Evolutionary conservation across 495 filamentous ascomycete species (phyloP).

Genomic region (Tuber microsphaerosporum): DNA sequence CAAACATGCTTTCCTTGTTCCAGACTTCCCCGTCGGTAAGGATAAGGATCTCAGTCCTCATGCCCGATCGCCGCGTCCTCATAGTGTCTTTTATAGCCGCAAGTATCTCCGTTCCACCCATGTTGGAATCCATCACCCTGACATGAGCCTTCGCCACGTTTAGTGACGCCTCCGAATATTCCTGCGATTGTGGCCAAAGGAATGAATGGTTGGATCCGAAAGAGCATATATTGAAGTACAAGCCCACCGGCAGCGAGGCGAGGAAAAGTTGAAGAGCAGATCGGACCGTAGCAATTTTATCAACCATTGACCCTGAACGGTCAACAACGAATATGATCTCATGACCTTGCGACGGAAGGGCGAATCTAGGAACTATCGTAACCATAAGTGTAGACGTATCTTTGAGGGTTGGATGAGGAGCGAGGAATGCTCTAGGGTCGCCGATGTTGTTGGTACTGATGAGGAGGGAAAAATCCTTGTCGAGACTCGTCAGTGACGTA

Average conservation of each 20-base stretch:
- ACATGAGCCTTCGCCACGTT: slow-evolving; percentile 50
- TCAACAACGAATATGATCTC: slow-evolving; percentile 69
- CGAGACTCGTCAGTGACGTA: slow-evolving; percentile 45
- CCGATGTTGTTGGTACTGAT: slow-evolving; percentile 39
- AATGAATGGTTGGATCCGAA: slow-evolving; percentile 54
- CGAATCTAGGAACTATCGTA: slow-evolving; percentile 61
- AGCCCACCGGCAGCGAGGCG: slow-evolving; percentile 59
- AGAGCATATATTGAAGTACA: slow-evolving; percentile 68
- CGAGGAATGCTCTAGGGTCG: slow-evolving; percentile 24
- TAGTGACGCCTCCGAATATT: slow-evolving; percentile 51
- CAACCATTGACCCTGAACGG: slow-evolving; percentile 59
- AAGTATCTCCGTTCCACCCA: slow-evolving; percentile 65
- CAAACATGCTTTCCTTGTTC: slow-evolving; percentile 52
- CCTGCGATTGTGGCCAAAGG: slow-evolving; percentile 54
- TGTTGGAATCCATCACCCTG: slow-evolving; percentile 48
- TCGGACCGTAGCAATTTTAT: slow-evolving; percentile 51
- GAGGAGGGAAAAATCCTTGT: slow-evolving; percentile 51
- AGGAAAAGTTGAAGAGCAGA: slow-evolving; percentile 60
- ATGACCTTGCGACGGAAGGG: slow-evolving; percentile 47
- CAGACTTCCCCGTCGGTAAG: slow-evolving; percentile 68
- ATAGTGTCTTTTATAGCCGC: slow-evolving; percentile 48
- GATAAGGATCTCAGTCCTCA: slow-evolving; percentile 59
- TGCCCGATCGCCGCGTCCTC: slow-evolving; percentile 15
- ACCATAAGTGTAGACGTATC: slow-evolving; percentile 44
- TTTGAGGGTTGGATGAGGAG: slow-evolving; percentile 17